Evolutionary conservation across 371 early-diverging fungal species (phyloP).

Genomic region (Smittium mucronatum): DNA sequence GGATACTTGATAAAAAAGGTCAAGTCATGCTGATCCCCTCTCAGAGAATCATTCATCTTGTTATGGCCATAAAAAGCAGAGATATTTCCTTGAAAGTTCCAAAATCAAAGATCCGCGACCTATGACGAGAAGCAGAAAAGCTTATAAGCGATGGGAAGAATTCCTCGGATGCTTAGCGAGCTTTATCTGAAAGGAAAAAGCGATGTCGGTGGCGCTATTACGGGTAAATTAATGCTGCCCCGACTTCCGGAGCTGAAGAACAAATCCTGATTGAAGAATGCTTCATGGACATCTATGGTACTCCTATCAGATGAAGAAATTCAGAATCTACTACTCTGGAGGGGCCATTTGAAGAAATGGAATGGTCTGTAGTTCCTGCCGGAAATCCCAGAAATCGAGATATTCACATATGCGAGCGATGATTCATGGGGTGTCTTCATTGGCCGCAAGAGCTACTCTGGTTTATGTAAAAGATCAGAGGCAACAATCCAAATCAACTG

Average conservation of each 20-base stretch:
- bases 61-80: slow-evolving; percentile 27
- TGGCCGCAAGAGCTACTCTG: background rate
- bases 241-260: background rate
- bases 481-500: background rate
- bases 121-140: background rate
- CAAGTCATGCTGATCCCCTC: slow-evolving; percentile 22
- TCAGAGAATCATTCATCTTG: slow-evolving; percentile 29
- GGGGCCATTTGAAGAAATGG: background rate
- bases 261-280: background rate
- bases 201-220: slow-evolving; percentile 4
- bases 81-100: background rate
- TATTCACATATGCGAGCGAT: background rate
- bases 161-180: slow-evolving; percentile 6
- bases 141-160: background rate
- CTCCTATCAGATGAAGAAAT: background rate
- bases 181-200: slow-evolving; percentile 9
- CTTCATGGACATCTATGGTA: slow-evolving; percentile 1
- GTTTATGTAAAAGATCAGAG: background rate
- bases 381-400: background rate
- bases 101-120: background rate
- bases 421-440: background rate
- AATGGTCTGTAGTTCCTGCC: background rate
- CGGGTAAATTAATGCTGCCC: background rate
- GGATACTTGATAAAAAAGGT: slow-evolving; percentile 26
- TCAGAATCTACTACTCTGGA: background rate